phyloP scores from a whole-genome alignment of 2,329 filamentous ascomycete species.

The Cladosporium velox region DNA sequence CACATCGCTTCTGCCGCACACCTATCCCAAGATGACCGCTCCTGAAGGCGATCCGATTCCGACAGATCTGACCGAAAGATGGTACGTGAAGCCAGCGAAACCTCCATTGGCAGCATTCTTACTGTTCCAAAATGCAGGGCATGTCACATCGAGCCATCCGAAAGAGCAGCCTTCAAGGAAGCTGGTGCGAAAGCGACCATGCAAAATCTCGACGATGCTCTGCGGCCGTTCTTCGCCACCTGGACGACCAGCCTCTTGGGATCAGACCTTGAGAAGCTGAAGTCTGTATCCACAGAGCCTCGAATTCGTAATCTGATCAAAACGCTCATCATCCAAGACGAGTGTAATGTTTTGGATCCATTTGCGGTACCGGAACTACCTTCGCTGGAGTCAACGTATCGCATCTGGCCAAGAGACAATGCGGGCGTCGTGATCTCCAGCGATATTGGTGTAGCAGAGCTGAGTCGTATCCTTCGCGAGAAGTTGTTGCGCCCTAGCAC shows the following conservation, averaged over 20 bases:
- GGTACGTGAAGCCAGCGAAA: neutral
- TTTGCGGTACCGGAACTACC: neutral
- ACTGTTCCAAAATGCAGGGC: neutral
- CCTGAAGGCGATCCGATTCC: neutral
- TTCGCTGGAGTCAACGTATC: neutral
- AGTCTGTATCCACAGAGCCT: neutral
- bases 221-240: neutral
- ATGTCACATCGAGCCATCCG: neutral
- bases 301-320: neutral
- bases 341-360: neutral
- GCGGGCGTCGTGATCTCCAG: neutral
- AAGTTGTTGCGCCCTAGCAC: neutral
- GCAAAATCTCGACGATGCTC: neutral
- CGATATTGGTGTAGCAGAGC: slow-evolving; percentile 1
- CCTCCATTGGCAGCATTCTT: neutral
- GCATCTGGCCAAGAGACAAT: neutral
- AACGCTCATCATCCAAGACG: slow-evolving; percentile 7
- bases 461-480: neutral
- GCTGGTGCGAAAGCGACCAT: neutral
- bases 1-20: neutral
- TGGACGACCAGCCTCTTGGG: slow-evolving; percentile 8
- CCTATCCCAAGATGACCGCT: neutral
- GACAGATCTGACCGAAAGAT: neutral
- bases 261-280: neutral
- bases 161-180: neutral